These are phyloP conservation scores for Petunia axillaris DNA, from an alignment of 257 asterid genomes.

Conservation along the genomic window DNA sequence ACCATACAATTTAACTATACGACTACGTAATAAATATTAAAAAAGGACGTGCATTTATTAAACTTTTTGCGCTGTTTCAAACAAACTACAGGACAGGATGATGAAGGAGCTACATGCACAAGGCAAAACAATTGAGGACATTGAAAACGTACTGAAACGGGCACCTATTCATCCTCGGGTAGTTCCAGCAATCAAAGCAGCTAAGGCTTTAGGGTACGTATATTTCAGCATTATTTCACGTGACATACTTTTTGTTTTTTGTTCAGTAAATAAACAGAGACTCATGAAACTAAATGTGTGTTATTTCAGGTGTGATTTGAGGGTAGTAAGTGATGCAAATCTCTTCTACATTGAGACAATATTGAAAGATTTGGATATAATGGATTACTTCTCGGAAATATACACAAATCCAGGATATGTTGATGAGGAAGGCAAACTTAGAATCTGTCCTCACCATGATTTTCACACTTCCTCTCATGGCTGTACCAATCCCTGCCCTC, in stretches of 20 bases:
- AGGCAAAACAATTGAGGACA: constrained; percentile 53
- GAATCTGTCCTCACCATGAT: constrained; percentile 72
- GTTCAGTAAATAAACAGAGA: not conserved
- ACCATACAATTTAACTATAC: too few relatives aligned
- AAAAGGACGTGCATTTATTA: not conserved
- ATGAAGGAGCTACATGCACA: constrained; percentile 59
- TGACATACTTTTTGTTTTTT: not conserved
- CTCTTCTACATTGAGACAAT: constrained; percentile 72
- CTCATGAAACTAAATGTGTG: not conserved
- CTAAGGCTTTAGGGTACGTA: constrained; percentile 64
- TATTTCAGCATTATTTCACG: not conserved
- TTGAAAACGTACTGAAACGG: constrained; percentile 51
- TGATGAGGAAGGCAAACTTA: constrained; percentile 67
- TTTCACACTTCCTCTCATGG: constrained; percentile 59
- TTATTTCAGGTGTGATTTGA: constrained; percentile 73
- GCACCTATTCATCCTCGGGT: constrained; percentile 55
- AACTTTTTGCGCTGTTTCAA: not conserved
- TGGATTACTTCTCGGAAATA: constrained; percentile 65
- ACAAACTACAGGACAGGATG: constrained; percentile 54
- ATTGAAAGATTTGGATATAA: constrained; percentile 65
- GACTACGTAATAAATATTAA: too few relatives aligned
- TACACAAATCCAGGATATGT: constrained; percentile 66
- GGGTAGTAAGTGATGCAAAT: constrained; percentile 90
- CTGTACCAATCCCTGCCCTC: constrained; percentile 65
- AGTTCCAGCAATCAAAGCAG: constrained; percentile 54